A percentile compares a stretch with the other conserved stretches of the same genome.
Conservation (phyloP, 331 rosid species). For the Spiraea crenata region DNA sequence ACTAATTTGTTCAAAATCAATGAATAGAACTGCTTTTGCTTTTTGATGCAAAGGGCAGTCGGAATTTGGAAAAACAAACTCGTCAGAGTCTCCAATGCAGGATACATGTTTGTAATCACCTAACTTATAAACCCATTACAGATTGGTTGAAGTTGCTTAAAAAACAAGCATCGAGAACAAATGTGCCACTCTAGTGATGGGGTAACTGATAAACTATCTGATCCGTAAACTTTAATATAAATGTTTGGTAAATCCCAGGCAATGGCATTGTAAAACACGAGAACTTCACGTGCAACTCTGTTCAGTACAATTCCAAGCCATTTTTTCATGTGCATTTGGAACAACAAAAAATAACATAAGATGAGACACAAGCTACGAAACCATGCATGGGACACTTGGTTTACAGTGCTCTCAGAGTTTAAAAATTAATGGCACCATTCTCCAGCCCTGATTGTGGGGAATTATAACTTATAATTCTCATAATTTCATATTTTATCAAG, state of each 20-base stretch:
- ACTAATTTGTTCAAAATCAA: too few species aligned
- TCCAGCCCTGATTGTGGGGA: slow-evolving; percentile 17
- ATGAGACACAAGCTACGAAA: slow-evolving; percentile 33
- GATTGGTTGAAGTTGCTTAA: slow-evolving; percentile 16
- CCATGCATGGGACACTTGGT: slow-evolving; percentile 46
- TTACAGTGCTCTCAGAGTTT: slow-evolving; percentile 29
- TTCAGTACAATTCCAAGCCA: slow-evolving; percentile 41
- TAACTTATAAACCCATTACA: too few species aligned
- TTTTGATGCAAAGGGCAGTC: too few species aligned
- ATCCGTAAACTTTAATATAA: neutral
- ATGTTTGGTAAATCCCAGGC: slow-evolving; percentile 27
- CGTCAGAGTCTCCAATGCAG: too few species aligned
- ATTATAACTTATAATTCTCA: too few species aligned
- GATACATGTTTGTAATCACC: too few species aligned
- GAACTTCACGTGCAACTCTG: slow-evolving; percentile 84
- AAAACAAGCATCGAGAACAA: slow-evolving; percentile 40
- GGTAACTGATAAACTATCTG: slow-evolving; percentile 2
- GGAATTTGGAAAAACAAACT: too few species aligned
- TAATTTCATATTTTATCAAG: too few species aligned
- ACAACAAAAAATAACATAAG: slow-evolving; percentile 18
- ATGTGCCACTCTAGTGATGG: slow-evolving; percentile 18
- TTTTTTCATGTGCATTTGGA: slow-evolving; percentile 13
- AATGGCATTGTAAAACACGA: slow-evolving; percentile 79
- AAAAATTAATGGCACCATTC: slow-evolving; percentile 26
- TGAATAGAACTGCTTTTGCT: too few species aligned